phyloP scores from a whole-genome alignment of 805 yeast genomes.

The Lipomyces mesembrius region DNA sequence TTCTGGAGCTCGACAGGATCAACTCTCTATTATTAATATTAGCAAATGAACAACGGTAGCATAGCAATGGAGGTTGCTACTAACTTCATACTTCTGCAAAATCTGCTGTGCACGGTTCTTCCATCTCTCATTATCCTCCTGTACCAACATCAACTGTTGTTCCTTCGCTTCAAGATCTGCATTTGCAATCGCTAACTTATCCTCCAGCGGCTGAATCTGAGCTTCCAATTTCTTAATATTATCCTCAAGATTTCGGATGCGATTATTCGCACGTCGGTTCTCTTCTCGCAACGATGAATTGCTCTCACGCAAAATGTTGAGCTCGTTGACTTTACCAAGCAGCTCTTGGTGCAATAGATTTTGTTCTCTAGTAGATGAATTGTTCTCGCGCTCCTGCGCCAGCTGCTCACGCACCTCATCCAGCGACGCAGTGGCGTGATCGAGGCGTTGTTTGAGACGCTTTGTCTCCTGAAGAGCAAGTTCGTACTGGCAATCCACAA shows the following conservation, averaged over 20 bases:
- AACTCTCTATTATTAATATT: constrained; percentile 43
- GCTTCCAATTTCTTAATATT: constrained; percentile 45
- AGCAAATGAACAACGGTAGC: neutral
- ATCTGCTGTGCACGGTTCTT: constrained; percentile 57
- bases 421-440: constrained; percentile 55
- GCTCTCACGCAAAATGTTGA: constrained; percentile 69
- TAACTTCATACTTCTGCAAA: constrained; percentile 49
- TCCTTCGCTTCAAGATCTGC: constrained; percentile 55
- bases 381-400: constrained; percentile 45
- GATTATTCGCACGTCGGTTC: constrained; percentile 44
- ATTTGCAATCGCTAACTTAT: constrained; percentile 47
- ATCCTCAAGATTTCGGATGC: constrained; percentile 50
- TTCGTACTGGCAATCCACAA: constrained; percentile 63
- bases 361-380: constrained; percentile 21
- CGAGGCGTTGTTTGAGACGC: constrained; percentile 57
- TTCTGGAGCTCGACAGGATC: constrained; percentile 54
- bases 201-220: constrained; percentile 54
- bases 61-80: neutral
- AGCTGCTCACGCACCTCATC: constrained; percentile 57
- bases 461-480: constrained; percentile 58
- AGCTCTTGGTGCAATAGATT: constrained; percentile 53
- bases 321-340: constrained; percentile 60
- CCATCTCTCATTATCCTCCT: constrained; percentile 65
- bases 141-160: constrained; percentile 53
- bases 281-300: constrained; percentile 66